Evolutionary conservation across 768 basidiomycete species (phyloP).

Genomic region (Clitopilus passeckerianus): DNA sequence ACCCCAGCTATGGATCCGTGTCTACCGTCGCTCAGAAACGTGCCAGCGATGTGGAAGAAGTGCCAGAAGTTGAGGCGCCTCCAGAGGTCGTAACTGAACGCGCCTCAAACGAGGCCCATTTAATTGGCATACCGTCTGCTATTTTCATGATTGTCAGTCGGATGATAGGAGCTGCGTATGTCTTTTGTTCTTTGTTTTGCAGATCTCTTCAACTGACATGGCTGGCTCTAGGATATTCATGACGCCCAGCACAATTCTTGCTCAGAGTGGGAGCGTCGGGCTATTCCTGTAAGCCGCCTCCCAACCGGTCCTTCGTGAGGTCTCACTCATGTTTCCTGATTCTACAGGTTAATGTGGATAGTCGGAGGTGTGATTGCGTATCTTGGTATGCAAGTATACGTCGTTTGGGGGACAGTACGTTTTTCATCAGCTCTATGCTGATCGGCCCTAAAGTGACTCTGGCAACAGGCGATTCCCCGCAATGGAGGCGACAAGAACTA

Average conservation of each 20-base stretch:
- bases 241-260: constrained; percentile 26
- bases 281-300: constrained; percentile 18
- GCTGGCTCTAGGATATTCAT: constrained; percentile 22
- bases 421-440: background rate
- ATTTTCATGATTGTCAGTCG: constrained; percentile 33
- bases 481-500: constrained; percentile 2
- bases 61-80: background rate
- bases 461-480: constrained; percentile 6
- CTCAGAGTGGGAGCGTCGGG: constrained; percentile 27
- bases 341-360: constrained; percentile 26
- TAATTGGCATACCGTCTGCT: constrained; percentile 25
- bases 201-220: background rate
- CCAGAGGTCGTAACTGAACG: background rate
- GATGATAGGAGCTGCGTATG: constrained; percentile 31
- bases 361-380: constrained; percentile 28
- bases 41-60: background rate
- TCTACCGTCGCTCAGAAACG: background rate
- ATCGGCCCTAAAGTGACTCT: background rate
- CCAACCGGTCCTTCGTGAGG: no score
- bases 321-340: no score
- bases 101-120: constrained; percentile 2
- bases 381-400: constrained; percentile 31
- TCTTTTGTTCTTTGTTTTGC: background rate
- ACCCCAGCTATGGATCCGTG: background rate
- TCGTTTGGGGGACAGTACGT: constrained; percentile 29